Conservation (phyloP, 352 stramenopile genomes). For the Globisporangium spinosum region DNA sequence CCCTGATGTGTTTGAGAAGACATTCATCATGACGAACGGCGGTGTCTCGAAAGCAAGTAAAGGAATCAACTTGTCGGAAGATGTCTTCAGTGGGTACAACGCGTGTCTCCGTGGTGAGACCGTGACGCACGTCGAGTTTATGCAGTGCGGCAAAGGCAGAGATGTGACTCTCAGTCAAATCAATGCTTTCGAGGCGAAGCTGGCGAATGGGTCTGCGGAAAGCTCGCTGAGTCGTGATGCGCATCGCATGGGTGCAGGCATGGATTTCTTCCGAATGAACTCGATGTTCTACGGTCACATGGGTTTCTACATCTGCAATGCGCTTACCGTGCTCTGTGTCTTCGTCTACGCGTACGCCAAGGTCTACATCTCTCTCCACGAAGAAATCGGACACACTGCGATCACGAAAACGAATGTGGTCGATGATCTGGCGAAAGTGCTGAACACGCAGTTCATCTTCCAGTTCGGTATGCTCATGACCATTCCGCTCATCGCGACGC, state of each 20-base stretch:
- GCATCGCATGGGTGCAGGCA: constrained; percentile 74
- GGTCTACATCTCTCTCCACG: constrained; percentile 80
- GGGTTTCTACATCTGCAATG: constrained; percentile 88
- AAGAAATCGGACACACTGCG: constrained; percentile 62
- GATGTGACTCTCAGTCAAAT: constrained; percentile 88
- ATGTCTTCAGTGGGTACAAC: constrained; percentile 89
- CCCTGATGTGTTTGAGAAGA: constrained; percentile 87
- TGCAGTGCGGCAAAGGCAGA: constrained; percentile 85
- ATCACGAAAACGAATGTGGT: constrained; percentile 76
- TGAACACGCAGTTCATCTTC: constrained; percentile 88
- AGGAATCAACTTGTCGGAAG: constrained; percentile 88
- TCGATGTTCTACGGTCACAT: constrained; percentile 90
- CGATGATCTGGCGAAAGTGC: constrained; percentile 67
- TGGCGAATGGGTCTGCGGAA: constrained; percentile 79
- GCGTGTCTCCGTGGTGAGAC: constrained; percentile 67
- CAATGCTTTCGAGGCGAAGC: constrained; percentile 85
- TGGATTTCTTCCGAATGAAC: constrained; percentile 89
- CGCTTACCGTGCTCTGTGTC: constrained; percentile 73
- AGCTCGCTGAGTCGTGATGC: constrained; percentile 77
- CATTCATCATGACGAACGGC: constrained; percentile 83
- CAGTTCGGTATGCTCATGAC: constrained; percentile 89
- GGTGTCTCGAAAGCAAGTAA: constrained; percentile 84
- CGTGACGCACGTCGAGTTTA: constrained; percentile 84
- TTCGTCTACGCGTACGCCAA: constrained; percentile 83
- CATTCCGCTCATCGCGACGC: constrained; percentile 76